These are phyloP conservation scores for Calonectria pseudoturangicola DNA, from an alignment of 2,329 filamentous ascomycete genomes.

Conservation along the genomic window DNA sequence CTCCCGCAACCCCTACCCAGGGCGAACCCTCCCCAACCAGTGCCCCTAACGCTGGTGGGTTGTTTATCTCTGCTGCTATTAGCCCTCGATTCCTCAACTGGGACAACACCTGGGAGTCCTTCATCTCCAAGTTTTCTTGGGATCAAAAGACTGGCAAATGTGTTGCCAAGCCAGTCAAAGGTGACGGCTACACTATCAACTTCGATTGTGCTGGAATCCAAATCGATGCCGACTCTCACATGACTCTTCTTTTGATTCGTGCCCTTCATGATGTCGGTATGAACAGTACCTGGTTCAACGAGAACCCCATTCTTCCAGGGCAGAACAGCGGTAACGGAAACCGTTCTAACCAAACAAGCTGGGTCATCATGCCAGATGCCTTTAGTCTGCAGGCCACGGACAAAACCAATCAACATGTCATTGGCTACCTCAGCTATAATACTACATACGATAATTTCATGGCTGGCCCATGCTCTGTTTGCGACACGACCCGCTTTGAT, in stretches of 20 bases:
- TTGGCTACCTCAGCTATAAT: constrained; percentile 61
- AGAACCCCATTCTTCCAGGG: constrained; percentile 61
- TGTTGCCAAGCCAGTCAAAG: constrained; percentile 57
- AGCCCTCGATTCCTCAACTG: constrained; percentile 64
- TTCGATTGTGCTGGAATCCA: constrained; percentile 61
- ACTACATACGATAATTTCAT: constrained; percentile 63
- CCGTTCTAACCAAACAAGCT: constrained; percentile 54
- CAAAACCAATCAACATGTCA: constrained; percentile 55
- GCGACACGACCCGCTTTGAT: constrained; percentile 61
- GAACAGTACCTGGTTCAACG: constrained; percentile 64
- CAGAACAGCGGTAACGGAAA: constrained; percentile 55
- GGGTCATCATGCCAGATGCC: constrained; percentile 64
- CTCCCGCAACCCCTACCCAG: constrained; percentile 52
- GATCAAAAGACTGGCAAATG: constrained; percentile 61
- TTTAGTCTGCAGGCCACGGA: constrained; percentile 61
- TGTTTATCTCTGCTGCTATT: constrained; percentile 58
- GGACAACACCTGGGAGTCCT: constrained; percentile 62
- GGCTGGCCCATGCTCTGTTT: constrained; percentile 60
- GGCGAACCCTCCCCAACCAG: constrained; percentile 57
- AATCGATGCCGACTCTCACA: constrained; percentile 62
- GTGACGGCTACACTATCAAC: constrained; percentile 61
- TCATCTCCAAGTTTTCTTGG: constrained; percentile 64
- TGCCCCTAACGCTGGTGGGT: constrained; percentile 54
- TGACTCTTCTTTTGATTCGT: constrained; percentile 63
- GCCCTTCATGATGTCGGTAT: constrained; percentile 61